phyloP scores from a whole-genome alignment of 2,329 filamentous ascomycete species.

The Fusarium redolens region DNA sequence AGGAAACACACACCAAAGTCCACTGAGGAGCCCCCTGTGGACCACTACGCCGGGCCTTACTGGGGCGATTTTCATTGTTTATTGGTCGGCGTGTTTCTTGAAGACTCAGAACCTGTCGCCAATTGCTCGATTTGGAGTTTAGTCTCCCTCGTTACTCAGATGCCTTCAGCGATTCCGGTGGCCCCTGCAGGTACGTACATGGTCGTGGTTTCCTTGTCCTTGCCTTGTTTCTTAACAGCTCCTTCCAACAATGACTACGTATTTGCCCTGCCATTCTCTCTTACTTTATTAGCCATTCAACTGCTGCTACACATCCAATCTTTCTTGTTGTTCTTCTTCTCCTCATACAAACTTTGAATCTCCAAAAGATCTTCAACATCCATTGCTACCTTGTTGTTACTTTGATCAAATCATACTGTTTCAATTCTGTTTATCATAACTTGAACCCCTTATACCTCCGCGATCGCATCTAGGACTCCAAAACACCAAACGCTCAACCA shows the following conservation, averaged over 20 bases:
- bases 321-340: constrained; percentile 15
- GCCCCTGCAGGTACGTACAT: constrained; percentile 44
- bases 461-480: constrained; percentile 18
- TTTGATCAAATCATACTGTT: constrained; percentile 9
- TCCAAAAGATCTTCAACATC: constrained; percentile 28
- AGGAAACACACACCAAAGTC: constrained; percentile 27
- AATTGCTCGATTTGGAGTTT: constrained; percentile 34
- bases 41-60: constrained; percentile 43
- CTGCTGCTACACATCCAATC: constrained; percentile 23
- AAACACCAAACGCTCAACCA: constrained; percentile 10
- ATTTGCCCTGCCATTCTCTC: constrained; percentile 26
- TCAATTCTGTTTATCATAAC: constrained; percentile 2
- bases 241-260: constrained; percentile 26
- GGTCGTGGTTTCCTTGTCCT: constrained; percentile 34
- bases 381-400: constrained; percentile 10
- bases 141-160: constrained; percentile 42
- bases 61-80: constrained; percentile 29
- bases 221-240: constrained; percentile 36
- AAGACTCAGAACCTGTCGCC: constrained; percentile 31
- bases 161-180: constrained; percentile 47
- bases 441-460: constrained; percentile 4
- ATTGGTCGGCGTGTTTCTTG: constrained; percentile 25
- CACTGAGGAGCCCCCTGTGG: constrained; percentile 41
- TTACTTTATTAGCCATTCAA: constrained; percentile 38
- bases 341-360: constrained; percentile 16